phyloP scores from a whole-genome alignment of 805 yeast genomes.

The Yamadazyma phyllophila region DNA sequence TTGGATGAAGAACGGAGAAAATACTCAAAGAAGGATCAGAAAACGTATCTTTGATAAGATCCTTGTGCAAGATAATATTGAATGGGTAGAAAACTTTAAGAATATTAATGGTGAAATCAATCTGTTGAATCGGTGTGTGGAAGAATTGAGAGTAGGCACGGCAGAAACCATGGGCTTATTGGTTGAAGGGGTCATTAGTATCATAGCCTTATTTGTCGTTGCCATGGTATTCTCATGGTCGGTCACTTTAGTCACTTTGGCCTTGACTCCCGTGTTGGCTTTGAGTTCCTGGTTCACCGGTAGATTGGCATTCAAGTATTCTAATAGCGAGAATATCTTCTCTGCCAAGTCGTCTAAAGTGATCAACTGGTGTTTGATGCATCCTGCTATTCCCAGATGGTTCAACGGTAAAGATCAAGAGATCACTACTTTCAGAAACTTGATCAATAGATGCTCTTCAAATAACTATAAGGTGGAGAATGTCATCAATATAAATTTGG shows the following conservation, averaged over 20 bases:
- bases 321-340: constrained; percentile 54
- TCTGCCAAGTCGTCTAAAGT: constrained; percentile 57
- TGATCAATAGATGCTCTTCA: constrained; percentile 34
- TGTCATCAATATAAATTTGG: constrained; percentile 53
- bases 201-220: constrained; percentile 54
- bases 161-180: constrained; percentile 65
- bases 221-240: constrained; percentile 84
- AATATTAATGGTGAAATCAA: constrained; percentile 62
- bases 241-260: constrained; percentile 72
- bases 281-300: constrained; percentile 51
- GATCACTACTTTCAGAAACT: constrained; percentile 35
- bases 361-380: constrained; percentile 67
- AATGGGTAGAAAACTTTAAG: constrained; percentile 62
- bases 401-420: constrained; percentile 60
- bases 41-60: constrained; percentile 41
- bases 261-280: constrained; percentile 68
- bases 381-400: constrained; percentile 59
- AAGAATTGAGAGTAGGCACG: constrained; percentile 65
- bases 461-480: constrained; percentile 45
- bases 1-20: constrained; percentile 75
- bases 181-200: constrained; percentile 51
- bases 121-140: constrained; percentile 68
- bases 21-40: constrained; percentile 61
- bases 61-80: constrained; percentile 40
- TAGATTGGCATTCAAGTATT: constrained; percentile 45